Percentiles rank a stretch among this genome's conserved stretches.
phyloP scores from a whole-genome alignment of 345 rosid genomes.

The Murraya paniculata region DNA sequence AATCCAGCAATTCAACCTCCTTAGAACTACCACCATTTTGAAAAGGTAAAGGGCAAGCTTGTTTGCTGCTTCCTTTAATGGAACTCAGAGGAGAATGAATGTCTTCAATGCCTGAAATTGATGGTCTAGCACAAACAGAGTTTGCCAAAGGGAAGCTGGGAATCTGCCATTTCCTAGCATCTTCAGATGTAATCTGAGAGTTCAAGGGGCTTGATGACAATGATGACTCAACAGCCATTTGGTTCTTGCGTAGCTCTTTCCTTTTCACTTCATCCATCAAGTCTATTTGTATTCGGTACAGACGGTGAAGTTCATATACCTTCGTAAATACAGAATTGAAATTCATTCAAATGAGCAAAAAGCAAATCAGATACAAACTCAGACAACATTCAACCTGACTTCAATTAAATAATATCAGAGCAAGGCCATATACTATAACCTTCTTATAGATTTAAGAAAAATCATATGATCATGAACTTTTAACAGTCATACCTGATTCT shows the following conservation, averaged over 20 bases:
- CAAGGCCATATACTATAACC: conserved; percentile 2
- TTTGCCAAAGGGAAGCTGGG: conserved; percentile 55
- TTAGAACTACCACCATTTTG: conserved; percentile 54
- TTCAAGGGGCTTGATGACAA: conserved; percentile 55
- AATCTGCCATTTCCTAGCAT: conserved; percentile 65
- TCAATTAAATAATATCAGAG: conserved; percentile 22
- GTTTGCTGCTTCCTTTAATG: conserved; percentile 45
- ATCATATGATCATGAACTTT: conserved; percentile 1
- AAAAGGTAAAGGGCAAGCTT: conserved; percentile 47
- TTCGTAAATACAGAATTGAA: conserved; percentile 23
- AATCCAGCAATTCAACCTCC: conserved; percentile 52
- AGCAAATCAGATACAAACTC: conserved; percentile 24
- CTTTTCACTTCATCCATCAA: conserved; percentile 65
- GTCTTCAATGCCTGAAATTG: conserved; percentile 42
- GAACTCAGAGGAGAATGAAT: conserved; percentile 56
- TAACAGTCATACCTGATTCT: conserved; percentile 60
- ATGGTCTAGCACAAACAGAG: conserved; percentile 50
- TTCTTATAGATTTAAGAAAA: neutral
- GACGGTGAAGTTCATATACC: conserved; percentile 71
- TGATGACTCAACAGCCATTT: conserved; percentile 41
- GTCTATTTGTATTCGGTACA: conserved; percentile 59
- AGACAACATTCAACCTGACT: conserved; percentile 10
- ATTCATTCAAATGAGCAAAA: conserved; percentile 15
- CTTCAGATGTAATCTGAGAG: conserved; percentile 54
- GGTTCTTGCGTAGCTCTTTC: conserved; percentile 43